phyloP scores from a whole-genome alignment of 2,329 filamentous ascomycete species.

The Xylariaceae sp. region DNA sequence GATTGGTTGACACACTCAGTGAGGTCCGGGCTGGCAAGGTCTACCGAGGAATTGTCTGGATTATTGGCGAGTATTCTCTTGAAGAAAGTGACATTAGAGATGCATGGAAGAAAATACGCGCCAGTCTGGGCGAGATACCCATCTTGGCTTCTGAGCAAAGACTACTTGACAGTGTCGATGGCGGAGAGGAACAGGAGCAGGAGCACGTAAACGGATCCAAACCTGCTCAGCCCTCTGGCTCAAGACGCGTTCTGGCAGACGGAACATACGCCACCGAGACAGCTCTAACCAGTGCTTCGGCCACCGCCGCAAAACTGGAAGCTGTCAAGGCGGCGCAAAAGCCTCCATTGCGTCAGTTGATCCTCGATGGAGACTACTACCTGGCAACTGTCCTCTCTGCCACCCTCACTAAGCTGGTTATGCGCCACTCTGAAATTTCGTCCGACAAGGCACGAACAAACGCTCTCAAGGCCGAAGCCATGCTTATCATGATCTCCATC shows the following conservation, averaged over 20 bases:
- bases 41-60: slow-evolving; percentile 94
- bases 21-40: slow-evolving; percentile 97
- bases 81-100: slow-evolving; percentile 92
- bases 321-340: slow-evolving; percentile 97
- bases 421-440: slow-evolving; percentile 94
- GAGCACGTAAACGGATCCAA: slow-evolving; percentile 77
- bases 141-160: slow-evolving; percentile 94
- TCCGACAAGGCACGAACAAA: slow-evolving; percentile 82
- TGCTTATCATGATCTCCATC: slow-evolving; percentile 99
- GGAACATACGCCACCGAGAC: slow-evolving; percentile 97
- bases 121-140: slow-evolving; percentile 92
- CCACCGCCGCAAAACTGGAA: slow-evolving; percentile 83
- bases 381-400: slow-evolving; percentile 91
- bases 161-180: slow-evolving; percentile 78
- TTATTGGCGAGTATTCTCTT: slow-evolving; percentile 92
- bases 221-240: slow-evolving; percentile 69
- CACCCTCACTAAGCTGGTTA: slow-evolving; percentile 93
- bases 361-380: slow-evolving; percentile 96
- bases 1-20: slow-evolving; percentile 81
- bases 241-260: slow-evolving; percentile 87
- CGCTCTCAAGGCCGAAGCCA: slow-evolving; percentile 88
- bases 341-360: slow-evolving; percentile 87
- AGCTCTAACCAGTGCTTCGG: slow-evolving; percentile 87
- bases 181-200: slow-evolving; percentile 53
- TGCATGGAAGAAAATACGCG: slow-evolving; percentile 92